These are phyloP conservation scores for Saccharomyces uvarum DNA, from an alignment of 1,139 yeast genomes.

Conservation along the genomic window DNA sequence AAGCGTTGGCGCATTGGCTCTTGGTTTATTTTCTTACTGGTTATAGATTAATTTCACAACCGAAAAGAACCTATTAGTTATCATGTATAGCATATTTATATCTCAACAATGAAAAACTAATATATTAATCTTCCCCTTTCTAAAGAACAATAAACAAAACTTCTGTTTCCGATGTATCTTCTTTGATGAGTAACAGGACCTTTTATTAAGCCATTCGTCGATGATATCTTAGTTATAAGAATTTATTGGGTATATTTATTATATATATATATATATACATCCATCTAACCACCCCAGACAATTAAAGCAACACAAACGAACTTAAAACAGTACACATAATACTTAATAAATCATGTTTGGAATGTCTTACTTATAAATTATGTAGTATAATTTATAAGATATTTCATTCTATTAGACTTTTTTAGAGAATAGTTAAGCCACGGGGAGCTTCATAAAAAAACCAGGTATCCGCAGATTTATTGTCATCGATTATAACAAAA, in stretches of 20 bases:
- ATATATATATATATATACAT: not conserved
- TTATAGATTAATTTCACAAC: not conserved
- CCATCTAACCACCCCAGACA: not conserved
- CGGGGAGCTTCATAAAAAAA: not conserved
- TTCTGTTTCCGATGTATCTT: not conserved
- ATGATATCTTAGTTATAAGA: not conserved
- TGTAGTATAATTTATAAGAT: not conserved
- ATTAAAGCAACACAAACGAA: not conserved
- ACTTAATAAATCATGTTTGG: not conserved
- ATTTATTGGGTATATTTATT: not conserved
- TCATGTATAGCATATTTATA: not conserved
- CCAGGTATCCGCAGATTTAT: not conserved
- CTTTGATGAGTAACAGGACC: not conserved
- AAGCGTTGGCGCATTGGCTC: slow-evolving; percentile 2
- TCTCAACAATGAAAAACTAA: not conserved
- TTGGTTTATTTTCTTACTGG: slow-evolving; percentile 4
- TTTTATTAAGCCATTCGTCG: too few species aligned
- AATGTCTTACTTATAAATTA: not conserved
- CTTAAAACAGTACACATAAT: not conserved
- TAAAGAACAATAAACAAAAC: not conserved
- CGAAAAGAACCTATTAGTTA: not conserved
- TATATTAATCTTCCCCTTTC: not conserved
- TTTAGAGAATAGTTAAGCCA: not conserved
- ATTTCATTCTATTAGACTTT: not conserved
- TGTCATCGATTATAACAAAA: slow-evolving; percentile 5